Evolutionary conservation across 768 basidiomycete genomes (phyloP).

Genomic region (Pleurotus giganteus): DNA sequence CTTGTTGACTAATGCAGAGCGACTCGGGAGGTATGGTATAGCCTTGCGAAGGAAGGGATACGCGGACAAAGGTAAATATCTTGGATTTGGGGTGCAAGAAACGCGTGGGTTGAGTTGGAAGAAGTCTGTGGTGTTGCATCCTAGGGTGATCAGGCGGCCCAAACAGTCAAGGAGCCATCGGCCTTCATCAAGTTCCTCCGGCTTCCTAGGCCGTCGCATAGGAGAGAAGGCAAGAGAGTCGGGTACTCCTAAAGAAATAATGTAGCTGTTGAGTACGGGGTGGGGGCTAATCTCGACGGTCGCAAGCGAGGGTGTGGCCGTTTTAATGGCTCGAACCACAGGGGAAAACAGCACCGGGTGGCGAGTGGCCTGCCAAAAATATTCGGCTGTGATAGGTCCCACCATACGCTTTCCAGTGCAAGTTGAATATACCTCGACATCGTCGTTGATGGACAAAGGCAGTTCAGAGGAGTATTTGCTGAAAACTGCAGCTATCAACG

Average conservation of each 20-base stretch:
- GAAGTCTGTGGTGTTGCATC: not conserved
- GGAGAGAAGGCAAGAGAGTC: not conserved
- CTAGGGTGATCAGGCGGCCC: not conserved
- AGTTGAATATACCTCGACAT: constrained; percentile 36
- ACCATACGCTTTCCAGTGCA: constrained; percentile 24
- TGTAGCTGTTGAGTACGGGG: constrained; percentile 18
- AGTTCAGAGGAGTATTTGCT: constrained; percentile 23
- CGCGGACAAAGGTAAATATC: not conserved
- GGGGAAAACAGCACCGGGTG: constrained; percentile 34
- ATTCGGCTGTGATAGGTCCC: constrained; percentile 28
- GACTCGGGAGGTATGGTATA: not conserved
- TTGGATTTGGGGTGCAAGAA: not conserved
- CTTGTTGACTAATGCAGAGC: not conserved
- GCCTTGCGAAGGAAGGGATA: not conserved
- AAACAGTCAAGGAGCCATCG: not conserved
- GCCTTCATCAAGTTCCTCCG: not conserved
- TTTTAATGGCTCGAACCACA: constrained; percentile 23
- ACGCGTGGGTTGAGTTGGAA: not conserved
- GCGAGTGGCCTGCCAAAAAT: constrained; percentile 39
- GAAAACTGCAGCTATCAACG: not conserved
- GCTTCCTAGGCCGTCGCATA: not conserved
- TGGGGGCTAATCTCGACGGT: constrained; percentile 36
- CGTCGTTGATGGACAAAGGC: constrained; percentile 29
- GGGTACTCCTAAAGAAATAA: not conserved
- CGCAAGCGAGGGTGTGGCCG: constrained; percentile 21